A percentile compares a stretch with the other conserved stretches of the same genome.
phyloP scores from a whole-genome alignment of 805 yeast genomes.

The Metschnikowia sp. region DNA sequence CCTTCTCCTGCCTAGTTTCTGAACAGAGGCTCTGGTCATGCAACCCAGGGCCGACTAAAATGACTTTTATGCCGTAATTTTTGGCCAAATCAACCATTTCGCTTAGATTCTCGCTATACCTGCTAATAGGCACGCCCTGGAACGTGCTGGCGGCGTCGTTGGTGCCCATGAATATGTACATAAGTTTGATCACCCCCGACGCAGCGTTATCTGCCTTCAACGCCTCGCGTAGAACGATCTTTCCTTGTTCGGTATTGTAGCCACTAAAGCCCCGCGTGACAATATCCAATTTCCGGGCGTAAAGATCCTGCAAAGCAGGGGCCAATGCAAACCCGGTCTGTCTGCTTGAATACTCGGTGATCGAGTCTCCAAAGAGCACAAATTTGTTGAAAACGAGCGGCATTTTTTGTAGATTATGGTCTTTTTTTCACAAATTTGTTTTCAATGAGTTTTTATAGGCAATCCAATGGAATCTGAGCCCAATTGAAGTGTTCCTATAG shows the following conservation, averaged over 20 bases:
- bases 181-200: conserved; percentile 32
- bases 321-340: conserved; percentile 46
- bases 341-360: conserved; percentile 53
- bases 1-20: background rate
- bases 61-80: conserved; percentile 44
- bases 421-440: too few relatives aligned
- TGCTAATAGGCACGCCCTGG: conserved; percentile 48
- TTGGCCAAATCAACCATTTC: conserved; percentile 39
- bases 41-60: conserved; percentile 62
- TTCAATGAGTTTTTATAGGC: too few relatives aligned
- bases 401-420: background rate
- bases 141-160: conserved; percentile 51
- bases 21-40: conserved; percentile 36
- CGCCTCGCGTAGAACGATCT: conserved; percentile 35
- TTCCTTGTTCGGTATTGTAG: conserved; percentile 64
- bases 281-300: conserved; percentile 62
- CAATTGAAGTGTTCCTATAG: too few relatives aligned
- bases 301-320: conserved; percentile 47
- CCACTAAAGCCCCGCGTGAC: conserved; percentile 76
- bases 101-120: conserved; percentile 47
- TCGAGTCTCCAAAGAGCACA: conserved; percentile 68
- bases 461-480: too few relatives aligned
- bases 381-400: conserved; percentile 37
- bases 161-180: conserved; percentile 74
- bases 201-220: conserved; percentile 39